These are phyloP conservation scores for Microsporum canis DNA, from an alignment of 2,329 filamentous ascomycete species.

Conservation along the genomic window DNA sequence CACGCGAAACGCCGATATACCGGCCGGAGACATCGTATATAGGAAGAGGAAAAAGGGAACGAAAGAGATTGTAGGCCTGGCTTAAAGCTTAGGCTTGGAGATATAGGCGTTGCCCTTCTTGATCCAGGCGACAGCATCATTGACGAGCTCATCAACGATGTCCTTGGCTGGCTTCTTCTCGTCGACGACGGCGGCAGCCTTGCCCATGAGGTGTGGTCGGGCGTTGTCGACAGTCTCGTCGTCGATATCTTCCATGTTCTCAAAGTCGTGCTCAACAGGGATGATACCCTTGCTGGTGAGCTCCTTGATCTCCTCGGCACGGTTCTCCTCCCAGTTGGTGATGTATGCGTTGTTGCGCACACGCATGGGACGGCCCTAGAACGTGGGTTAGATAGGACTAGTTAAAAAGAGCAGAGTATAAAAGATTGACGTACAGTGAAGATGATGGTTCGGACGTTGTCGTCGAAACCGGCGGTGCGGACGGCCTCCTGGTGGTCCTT, in stretches of 20 bases:
- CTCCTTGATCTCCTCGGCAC: conserved; percentile 79
- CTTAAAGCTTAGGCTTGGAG: conserved; percentile 55
- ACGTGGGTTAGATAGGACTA: not conserved
- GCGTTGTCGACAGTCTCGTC: conserved; percentile 89
- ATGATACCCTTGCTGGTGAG: conserved; percentile 80
- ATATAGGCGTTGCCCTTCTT: conserved; percentile 56
- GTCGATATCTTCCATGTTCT: conserved; percentile 61
- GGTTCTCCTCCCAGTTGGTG: conserved; percentile 89
- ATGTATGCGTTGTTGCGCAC: conserved; percentile 94
- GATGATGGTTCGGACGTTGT: conserved; percentile 94
- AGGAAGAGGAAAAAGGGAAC: not conserved
- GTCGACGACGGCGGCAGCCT: conserved; percentile 85
- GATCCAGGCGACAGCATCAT: conserved; percentile 62
- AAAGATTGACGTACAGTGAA: conserved; percentile 54
- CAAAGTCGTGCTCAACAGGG: conserved; percentile 87
- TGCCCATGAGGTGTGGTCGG: conserved; percentile 88
- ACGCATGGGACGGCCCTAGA: conserved; percentile 69
- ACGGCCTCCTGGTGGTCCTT: conserved; percentile 93
- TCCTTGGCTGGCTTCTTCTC: conserved; percentile 84
- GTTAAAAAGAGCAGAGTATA: not conserved
- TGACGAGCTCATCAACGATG: conserved; percentile 89
- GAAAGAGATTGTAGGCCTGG: not conserved
- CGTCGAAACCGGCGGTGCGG: conserved; percentile 79
- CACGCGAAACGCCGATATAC: not conserved
- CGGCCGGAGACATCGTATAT: not conserved